Conservation (phyloP, 108 stramenopile genomes). For the Stephanodiscus minutulus region DNA sequence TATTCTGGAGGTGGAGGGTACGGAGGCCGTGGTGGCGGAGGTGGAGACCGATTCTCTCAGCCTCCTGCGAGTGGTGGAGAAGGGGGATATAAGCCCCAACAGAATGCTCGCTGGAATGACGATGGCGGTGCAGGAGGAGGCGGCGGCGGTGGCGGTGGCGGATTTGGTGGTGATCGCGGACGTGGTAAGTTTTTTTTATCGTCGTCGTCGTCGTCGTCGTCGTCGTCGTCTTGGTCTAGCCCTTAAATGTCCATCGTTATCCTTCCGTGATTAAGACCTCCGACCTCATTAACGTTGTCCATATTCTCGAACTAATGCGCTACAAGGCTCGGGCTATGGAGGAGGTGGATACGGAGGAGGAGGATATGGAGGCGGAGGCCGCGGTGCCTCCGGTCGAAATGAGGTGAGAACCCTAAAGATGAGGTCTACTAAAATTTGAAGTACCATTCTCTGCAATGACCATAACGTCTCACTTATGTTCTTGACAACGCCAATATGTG, state of each 20-base stretch:
- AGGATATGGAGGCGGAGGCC: constrained; percentile 51
- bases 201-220: too few relatives aligned
- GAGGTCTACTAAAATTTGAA: not conserved
- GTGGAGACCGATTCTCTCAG: constrained; percentile 37
- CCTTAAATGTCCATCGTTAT: not conserved
- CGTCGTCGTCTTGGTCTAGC: too few relatives aligned
- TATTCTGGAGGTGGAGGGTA: constrained; percentile 39
- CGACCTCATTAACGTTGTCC: constrained; percentile 51
- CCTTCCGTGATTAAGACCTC: not conserved
- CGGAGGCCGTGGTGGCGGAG: constrained; percentile 20
- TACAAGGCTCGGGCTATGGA: constrained; percentile 33
- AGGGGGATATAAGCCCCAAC: constrained; percentile 11
- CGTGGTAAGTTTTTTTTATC: not conserved
- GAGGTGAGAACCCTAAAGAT: constrained; percentile 27
- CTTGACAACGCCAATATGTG: not conserved
- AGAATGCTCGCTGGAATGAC: constrained; percentile 22
- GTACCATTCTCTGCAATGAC: not conserved
- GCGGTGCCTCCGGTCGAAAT: constrained; percentile 43
- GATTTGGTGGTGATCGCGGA: constrained; percentile 42
- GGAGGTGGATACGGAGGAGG: constrained; percentile 45
- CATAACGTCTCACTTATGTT: not conserved
- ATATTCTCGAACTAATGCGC: not conserved
- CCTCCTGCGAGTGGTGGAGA: constrained; percentile 16
- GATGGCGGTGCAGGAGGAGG: constrained; percentile 21
- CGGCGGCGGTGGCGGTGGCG: constrained; percentile 35